Evolutionary conservation across 192 early-diverging fungal genomes (phyloP).

Genomic region (Backusella tuberculispora): DNA sequence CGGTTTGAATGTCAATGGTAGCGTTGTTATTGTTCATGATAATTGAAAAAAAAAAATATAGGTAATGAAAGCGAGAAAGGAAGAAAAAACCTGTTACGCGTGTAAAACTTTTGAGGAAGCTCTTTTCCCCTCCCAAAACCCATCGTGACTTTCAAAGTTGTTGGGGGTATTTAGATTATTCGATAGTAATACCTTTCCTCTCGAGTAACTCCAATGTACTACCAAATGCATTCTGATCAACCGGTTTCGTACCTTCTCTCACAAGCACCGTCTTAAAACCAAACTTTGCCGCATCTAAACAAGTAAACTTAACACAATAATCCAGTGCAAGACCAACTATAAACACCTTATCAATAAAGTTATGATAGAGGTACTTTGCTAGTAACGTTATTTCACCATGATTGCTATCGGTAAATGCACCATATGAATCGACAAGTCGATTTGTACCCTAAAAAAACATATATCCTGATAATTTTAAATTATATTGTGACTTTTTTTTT

Average conservation of each 20-base stretch:
- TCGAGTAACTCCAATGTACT: neutral
- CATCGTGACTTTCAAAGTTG: no score
- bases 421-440: conserved; percentile 39
- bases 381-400: conserved; percentile 30
- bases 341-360: conserved; percentile 22
- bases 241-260: conserved; percentile 26
- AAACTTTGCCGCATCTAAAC: conserved; percentile 39
- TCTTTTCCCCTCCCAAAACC: no score
- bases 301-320: conserved; percentile 39
- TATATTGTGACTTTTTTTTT: neutral
- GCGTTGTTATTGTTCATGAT: no score
- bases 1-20: no score
- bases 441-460: conserved; percentile 25
- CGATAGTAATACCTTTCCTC: no score
- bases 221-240: conserved; percentile 19
- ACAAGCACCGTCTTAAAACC: conserved; percentile 36
- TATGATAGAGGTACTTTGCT: conserved; percentile 29
- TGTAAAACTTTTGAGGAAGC: no score
- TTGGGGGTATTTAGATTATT: no score
- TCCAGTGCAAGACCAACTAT: conserved; percentile 32
- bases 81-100: no score
- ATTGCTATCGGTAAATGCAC: conserved; percentile 37
- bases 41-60: no score
- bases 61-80: no score
- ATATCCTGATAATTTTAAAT: neutral